These are phyloP conservation scores for Trichosanthes truncata DNA, from an alignment of 306 rosid genomes.

Conservation along the genomic window DNA sequence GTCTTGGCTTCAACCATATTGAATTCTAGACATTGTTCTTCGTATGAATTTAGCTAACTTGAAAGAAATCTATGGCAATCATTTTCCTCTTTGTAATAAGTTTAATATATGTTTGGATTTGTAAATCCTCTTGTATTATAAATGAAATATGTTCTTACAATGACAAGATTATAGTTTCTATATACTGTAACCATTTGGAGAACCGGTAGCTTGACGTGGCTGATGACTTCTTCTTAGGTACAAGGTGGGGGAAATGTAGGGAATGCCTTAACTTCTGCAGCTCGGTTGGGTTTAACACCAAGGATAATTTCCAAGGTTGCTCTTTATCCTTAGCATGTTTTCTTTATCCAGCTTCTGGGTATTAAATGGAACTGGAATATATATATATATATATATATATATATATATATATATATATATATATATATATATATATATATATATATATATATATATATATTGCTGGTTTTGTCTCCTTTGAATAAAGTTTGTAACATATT, in stretches of 20 bases:
- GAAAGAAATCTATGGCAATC: not conserved
- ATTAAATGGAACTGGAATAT: not conserved
- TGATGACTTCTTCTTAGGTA: conserved; percentile 37
- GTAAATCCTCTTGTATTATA: not conserved
- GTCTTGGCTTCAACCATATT: not conserved
- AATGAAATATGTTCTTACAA: not conserved
- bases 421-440: too few species aligned
- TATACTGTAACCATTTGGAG: not conserved
- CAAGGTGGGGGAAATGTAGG: conserved; percentile 88
- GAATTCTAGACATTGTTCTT: not conserved
- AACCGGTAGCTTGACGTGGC: not conserved
- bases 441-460: too few species aligned
- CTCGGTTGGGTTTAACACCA: conserved; percentile 76
- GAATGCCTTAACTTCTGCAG: conserved; percentile 73
- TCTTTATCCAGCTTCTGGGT: not conserved
- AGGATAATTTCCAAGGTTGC: conserved; percentile 74
- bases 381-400: too few species aligned
- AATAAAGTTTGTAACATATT: not conserved
- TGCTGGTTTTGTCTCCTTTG: not conserved
- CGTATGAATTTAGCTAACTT: not conserved
- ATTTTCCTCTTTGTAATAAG: not conserved
- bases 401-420: too few species aligned
- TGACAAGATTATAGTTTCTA: not conserved
- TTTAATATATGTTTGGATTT: not conserved
- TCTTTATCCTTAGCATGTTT: not conserved